Evolutionary conservation across 805 yeast species (phyloP).

Genomic region (Ogataea nonfermentans): DNA sequence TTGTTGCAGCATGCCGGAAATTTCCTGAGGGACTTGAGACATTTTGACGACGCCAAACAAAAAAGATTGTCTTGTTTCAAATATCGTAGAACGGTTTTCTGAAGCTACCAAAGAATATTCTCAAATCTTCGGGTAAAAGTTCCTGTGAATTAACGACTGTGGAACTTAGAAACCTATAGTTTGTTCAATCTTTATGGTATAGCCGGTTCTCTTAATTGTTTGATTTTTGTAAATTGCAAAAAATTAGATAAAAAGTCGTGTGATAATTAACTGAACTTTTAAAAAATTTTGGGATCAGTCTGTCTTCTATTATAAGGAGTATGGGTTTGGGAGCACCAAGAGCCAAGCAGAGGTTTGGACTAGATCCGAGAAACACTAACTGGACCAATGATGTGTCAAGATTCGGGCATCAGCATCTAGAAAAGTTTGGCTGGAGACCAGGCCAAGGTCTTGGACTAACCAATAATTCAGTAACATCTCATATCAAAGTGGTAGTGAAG

Average conservation of each 20-base stretch:
- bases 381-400: conserved; percentile 87
- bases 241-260: conserved; percentile 6
- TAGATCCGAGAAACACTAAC: conserved; percentile 89
- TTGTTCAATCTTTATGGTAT: neutral
- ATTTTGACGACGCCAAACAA: conserved; percentile 24
- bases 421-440: conserved; percentile 86
- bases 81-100: neutral
- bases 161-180: neutral
- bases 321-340: conserved; percentile 86
- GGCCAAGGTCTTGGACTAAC: conserved; percentile 84
- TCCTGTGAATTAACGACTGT: neutral
- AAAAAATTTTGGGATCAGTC: conserved; percentile 7
- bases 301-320: neutral
- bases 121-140: no score
- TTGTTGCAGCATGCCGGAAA: conserved; percentile 49
- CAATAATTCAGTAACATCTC: conserved; percentile 66
- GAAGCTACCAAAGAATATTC: neutral
- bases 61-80: conserved; percentile 4
- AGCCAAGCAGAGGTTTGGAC: conserved; percentile 80
- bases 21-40: conserved; percentile 59
- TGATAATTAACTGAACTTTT: neutral
- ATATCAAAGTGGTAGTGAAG: conserved; percentile 78
- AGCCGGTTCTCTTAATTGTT: conserved; percentile 3
- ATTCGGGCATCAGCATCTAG: conserved; percentile 85
- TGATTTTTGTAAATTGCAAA: conserved; percentile 6